These are phyloP conservation scores for Cladosporium halotolerans DNA, from an alignment of 2,329 filamentous ascomycete species.

Conservation along the genomic window DNA sequence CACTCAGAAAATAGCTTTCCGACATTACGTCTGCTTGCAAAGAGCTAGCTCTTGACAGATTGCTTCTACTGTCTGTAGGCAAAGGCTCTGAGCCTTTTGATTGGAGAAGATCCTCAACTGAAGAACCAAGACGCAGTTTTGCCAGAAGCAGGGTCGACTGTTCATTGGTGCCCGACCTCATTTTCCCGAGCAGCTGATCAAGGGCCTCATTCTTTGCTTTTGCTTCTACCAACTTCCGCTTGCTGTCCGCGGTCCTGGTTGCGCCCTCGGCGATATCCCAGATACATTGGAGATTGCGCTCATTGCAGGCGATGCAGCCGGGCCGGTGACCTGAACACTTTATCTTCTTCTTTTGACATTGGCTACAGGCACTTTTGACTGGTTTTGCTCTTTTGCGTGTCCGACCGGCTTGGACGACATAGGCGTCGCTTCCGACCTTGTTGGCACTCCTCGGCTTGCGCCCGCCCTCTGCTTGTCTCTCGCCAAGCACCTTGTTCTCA, in stretches of 20 bases:
- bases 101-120: background rate
- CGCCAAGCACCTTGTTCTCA: too few relatives aligned
- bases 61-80: background rate
- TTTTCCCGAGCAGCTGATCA: background rate
- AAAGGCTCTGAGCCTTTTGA: background rate
- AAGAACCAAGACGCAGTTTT: slow-evolving; percentile 1
- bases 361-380: slow-evolving; percentile 9
- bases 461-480: too few relatives aligned
- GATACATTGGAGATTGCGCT: slow-evolving; percentile 5
- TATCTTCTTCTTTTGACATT: slow-evolving; percentile 10
- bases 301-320: slow-evolving; percentile 2
- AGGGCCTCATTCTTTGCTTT: background rate
- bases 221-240: slow-evolving; percentile 1
- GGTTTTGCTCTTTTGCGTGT: slow-evolving; percentile 6
- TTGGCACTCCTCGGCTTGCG: too few relatives aligned
- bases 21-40: background rate
- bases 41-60: background rate
- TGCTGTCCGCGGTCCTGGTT: slow-evolving; percentile 8
- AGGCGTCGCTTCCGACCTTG: background rate
- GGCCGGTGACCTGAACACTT: slow-evolving; percentile 10
- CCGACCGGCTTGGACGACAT: background rate
- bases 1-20: background rate
- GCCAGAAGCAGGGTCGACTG: slow-evolving; percentile 7
- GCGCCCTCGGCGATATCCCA: slow-evolving; percentile 9
- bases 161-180: slow-evolving; percentile 3